Conservation (phyloP, 768 basidiomycete species). For the Mrakia blollopis region DNA sequence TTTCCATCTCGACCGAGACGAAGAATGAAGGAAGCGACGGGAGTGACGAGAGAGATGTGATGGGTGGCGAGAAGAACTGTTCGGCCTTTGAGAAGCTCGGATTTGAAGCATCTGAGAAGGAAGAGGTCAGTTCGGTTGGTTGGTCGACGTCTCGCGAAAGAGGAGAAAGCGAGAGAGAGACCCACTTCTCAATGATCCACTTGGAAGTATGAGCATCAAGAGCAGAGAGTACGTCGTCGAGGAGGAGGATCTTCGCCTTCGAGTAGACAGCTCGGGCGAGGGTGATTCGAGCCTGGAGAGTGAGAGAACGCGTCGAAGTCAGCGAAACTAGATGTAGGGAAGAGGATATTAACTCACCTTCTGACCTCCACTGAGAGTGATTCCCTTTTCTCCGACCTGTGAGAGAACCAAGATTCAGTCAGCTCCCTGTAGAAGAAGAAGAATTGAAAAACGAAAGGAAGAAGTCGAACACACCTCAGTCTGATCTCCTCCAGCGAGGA, state of each 20-base stretch:
- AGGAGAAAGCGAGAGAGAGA: no score
- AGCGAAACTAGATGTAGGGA: no score
- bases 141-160: no score
- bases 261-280: constrained; percentile 34
- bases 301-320: no score
- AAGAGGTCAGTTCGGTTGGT: background rate
- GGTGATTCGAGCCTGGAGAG: constrained; percentile 42
- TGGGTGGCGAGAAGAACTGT: constrained; percentile 54
- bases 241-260: constrained; percentile 5
- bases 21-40: constrained; percentile 43
- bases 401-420: background rate
- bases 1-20: constrained; percentile 40
- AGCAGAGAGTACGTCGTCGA: constrained; percentile 65
- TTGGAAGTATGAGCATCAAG: constrained; percentile 73
- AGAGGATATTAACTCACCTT: no score
- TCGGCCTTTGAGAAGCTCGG: constrained; percentile 51
- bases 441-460: background rate
- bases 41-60: constrained; percentile 42
- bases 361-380: constrained; percentile 43
- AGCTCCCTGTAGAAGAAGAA: background rate
- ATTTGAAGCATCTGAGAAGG: constrained; percentile 44
- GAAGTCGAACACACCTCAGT: constrained; percentile 33
- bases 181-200: constrained; percentile 58
- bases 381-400: constrained; percentile 71
- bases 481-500: constrained; percentile 36